Conservation (phyloP, 1,284 basidiomycete species). For the Heterobasidion parviporum region DNA sequence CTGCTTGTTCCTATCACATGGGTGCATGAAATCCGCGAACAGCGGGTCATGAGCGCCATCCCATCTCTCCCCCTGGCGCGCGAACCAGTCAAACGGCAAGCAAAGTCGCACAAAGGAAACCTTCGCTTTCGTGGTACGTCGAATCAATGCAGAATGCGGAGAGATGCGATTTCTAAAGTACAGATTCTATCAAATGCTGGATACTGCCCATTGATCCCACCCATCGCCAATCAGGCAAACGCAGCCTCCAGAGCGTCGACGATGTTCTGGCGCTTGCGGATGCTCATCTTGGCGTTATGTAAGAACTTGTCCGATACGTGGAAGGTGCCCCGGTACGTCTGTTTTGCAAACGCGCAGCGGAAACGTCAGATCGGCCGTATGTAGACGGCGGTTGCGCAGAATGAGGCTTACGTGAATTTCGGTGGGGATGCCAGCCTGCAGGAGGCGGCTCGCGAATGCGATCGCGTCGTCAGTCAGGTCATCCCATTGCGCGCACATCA, state of each 20-base stretch:
- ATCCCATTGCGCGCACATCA: background rate
- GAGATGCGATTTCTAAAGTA: too few relatives aligned
- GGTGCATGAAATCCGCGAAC: too few relatives aligned
- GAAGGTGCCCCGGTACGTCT: conserved; percentile 1
- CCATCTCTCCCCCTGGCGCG: too few relatives aligned
- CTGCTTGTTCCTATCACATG: too few relatives aligned
- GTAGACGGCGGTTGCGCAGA: background rate
- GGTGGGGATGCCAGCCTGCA: background rate
- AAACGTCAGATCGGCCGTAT: background rate
- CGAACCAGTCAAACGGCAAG: too few relatives aligned
- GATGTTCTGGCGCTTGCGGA: background rate
- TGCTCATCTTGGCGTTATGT: background rate
- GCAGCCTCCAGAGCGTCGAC: background rate
- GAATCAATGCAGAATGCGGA: too few relatives aligned
- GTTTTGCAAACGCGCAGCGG: background rate
- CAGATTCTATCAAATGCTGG: too few relatives aligned
- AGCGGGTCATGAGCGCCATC: too few relatives aligned
- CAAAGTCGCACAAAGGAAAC: too few relatives aligned
- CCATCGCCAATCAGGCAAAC: background rate
- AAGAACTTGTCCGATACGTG: background rate
- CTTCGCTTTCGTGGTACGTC: too few relatives aligned
- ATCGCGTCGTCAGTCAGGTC: background rate
- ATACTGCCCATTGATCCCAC: too few relatives aligned
- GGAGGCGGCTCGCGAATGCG: background rate
- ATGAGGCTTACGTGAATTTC: background rate